Evolutionary conservation across 2,329 filamentous ascomycete species (phyloP).

Genomic region (Colletotrichum siamense): DNA sequence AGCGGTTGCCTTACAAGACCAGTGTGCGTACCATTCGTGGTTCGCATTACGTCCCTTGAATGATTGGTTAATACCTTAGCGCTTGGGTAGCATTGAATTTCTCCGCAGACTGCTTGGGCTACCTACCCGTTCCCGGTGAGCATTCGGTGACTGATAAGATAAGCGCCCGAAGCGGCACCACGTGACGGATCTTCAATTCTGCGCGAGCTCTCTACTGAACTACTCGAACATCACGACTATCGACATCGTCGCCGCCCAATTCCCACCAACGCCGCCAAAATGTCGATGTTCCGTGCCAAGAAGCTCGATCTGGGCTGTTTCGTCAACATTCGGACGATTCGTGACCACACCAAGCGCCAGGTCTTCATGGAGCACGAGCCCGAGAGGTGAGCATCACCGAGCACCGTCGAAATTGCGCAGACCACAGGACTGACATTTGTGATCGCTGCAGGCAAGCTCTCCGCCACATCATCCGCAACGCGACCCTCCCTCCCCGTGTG

Average conservation of each 20-base stretch:
- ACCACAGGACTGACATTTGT: background rate
- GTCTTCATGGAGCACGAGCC: slow-evolving; percentile 87
- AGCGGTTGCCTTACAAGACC: background rate
- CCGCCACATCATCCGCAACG: slow-evolving; percentile 93
- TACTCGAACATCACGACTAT: background rate
- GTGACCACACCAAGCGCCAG: slow-evolving; percentile 96
- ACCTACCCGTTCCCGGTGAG: background rate
- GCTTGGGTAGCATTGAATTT: background rate
- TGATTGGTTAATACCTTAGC: background rate
- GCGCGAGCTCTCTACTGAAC: background rate
- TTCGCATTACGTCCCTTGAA: background rate
- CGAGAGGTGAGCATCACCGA: slow-evolving; percentile 68
- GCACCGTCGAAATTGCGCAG: background rate
- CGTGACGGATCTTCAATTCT: background rate
- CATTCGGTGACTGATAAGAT: background rate
- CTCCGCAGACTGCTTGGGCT: background rate
- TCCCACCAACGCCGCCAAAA: slow-evolving; percentile 44
- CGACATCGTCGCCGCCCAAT: background rate
- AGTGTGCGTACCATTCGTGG: background rate
- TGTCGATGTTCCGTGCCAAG: slow-evolving; percentile 89
- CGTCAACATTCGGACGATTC: slow-evolving; percentile 84
- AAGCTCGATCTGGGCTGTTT: slow-evolving; percentile 89
- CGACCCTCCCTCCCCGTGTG: slow-evolving; percentile 78
- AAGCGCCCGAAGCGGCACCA: background rate
- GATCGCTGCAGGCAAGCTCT: slow-evolving; percentile 77